Evolutionary conservation across 78 protist genomes (phyloP), one percentile per base, ranked within the genome.

Genomic region (Dictyostelium purpureum): DNA sequence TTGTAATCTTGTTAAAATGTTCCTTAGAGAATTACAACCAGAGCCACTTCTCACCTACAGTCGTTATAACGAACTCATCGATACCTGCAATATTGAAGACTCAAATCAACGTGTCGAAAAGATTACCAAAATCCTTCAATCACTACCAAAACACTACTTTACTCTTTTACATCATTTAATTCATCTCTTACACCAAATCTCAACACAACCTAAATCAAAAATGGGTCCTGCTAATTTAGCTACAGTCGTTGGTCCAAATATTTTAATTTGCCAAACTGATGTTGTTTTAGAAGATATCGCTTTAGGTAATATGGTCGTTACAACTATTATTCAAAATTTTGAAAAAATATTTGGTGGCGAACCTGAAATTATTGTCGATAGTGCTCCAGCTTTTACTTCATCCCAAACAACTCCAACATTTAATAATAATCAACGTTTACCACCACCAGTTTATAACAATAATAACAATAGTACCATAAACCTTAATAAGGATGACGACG

Each of bases 201-300:
- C 92, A 4, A 6, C 51, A 9, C 63, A 35, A 67, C 83, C 83
- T 35, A 85, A 74, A 66, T 47, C 56, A 18, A 85, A 73, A 63
- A 85, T 73, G 80, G 92, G 92, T 57, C 92, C 92, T 70, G 92
- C 92, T 24, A 85, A 85, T 57, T 61, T 85, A 37, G 92, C 92
- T 0, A 85, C 92, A 4, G 80, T 70, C 43, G 80, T 85, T 37
- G 92, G 92, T 73, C 92, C 92, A 52, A 85, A 85, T n/a, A 85
- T 85, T n/a, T 33, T 85, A 42, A 79, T 85, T 9, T 85, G 75
- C 10, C 92, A 85, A 59, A 43, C 51, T 14, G 92, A 85, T 51
- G 70, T 85, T 35, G 82, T 85, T n/a, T 75, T 85, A 19, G 92
- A 85, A 47, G 92, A 85, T 61, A 85, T 85, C 7, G 92, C 92